Evolutionary conservation across 1,284 basidiomycete genomes (phyloP).

Genomic region (Mycosarcoma maydis): DNA sequence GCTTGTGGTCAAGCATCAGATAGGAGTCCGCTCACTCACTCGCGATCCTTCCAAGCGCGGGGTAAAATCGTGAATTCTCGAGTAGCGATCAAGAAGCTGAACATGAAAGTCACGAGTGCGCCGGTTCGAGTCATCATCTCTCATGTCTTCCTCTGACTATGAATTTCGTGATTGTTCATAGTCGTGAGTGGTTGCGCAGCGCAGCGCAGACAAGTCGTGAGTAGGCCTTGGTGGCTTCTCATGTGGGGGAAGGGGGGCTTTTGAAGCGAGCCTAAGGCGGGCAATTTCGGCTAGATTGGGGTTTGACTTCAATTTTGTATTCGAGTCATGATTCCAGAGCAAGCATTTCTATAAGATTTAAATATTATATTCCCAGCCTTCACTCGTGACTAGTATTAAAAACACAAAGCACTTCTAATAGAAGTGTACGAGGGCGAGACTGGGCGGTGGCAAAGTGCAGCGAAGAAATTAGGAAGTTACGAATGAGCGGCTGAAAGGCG

Average conservation of each 20-base stretch:
- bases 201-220: not conserved
- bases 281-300: constrained; percentile 28
- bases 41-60: constrained; percentile 26
- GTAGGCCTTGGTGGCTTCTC: not conserved
- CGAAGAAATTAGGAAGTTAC: not conserved
- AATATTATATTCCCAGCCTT: no score
- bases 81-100: not conserved
- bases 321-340: not conserved
- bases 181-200: not conserved
- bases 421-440: no score
- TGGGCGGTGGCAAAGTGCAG: constrained; percentile 1
- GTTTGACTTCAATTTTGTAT: not conserved
- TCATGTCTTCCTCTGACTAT: no score
- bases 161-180: no score
- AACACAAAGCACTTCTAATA: no score
- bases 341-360: no score
- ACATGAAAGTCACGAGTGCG: not conserved
- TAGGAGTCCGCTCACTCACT: not conserved
- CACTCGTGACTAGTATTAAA: no score
- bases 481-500: constrained; percentile 1
- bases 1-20: no score
- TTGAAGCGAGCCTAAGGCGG: constrained; percentile 5
- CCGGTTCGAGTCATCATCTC: constrained; percentile 27
- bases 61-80: no score
- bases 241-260: not conserved